These are phyloP conservation scores for Didymella exigua DNA, from an alignment of 2,329 filamentous ascomycete species.

Conservation along the genomic window DNA sequence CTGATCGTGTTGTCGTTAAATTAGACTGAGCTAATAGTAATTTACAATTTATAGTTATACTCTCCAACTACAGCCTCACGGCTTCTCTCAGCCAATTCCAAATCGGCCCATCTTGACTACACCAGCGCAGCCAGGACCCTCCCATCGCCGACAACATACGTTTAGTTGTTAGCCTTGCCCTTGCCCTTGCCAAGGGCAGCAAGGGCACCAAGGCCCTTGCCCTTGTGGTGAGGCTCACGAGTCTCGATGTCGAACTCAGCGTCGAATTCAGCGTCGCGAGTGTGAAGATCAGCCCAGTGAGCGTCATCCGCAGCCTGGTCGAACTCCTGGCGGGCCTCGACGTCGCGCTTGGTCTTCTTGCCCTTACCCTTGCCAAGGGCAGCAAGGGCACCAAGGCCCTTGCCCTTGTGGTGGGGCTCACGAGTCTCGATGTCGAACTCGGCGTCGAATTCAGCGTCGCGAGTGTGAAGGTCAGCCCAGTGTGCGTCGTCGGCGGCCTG, in stretches of 20 bases:
- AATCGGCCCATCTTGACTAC: background rate
- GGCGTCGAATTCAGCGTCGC: no score
- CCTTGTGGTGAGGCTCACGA: slow-evolving; percentile 29
- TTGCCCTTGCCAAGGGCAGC: slow-evolving; percentile 19
- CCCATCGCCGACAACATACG: background rate
- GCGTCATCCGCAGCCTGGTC: slow-evolving; percentile 20
- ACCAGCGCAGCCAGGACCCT: slow-evolving; percentile 8
- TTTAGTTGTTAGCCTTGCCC: slow-evolving; percentile 12
- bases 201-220: slow-evolving; percentile 5
- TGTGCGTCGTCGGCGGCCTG: slow-evolving; percentile 17
- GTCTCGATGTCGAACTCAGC: no score
- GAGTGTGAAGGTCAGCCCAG: slow-evolving; percentile 10
- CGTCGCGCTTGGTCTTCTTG: slow-evolving; percentile 19
- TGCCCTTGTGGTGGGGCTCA: slow-evolving; percentile 23
- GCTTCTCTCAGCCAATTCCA: background rate
- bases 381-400: slow-evolving; percentile 4
- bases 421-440: slow-evolving; percentile 1
- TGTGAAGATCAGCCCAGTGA: slow-evolving; percentile 11
- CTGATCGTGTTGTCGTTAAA: background rate
- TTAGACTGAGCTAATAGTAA: slow-evolving; percentile 1
- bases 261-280: slow-evolving; percentile 11
- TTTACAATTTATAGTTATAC: slow-evolving; percentile 13
- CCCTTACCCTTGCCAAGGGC: slow-evolving; percentile 20
- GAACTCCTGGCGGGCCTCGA: background rate
- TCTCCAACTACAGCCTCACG: background rate